Percentiles rank a stretch among this genome's conserved stretches.
Conservation (phyloP, 2,329 filamentous ascomycete genomes). For the Xylaria sp. region DNA sequence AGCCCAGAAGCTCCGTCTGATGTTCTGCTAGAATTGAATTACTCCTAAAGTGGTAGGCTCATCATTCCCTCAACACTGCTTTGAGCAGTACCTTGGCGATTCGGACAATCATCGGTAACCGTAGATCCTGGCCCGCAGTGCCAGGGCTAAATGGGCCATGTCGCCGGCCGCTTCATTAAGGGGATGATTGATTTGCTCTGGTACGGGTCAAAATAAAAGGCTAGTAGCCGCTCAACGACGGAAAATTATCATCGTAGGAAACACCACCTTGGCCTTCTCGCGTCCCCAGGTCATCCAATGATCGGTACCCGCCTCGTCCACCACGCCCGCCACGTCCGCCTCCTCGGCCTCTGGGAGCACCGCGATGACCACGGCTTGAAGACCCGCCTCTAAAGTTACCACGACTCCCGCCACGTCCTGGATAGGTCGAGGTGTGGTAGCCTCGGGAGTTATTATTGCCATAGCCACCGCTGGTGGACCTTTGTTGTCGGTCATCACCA, state of each 20-base stretch:
- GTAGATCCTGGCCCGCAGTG: constrained; percentile 49
- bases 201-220: constrained; percentile 26
- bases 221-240: constrained; percentile 44
- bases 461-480: constrained; percentile 48
- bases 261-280: constrained; percentile 59
- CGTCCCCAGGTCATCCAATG: constrained; percentile 72
- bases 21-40: neutral
- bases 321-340: constrained; percentile 54
- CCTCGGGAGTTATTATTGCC: constrained; percentile 50
- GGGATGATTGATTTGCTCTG: constrained; percentile 40
- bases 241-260: constrained; percentile 60
- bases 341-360: constrained; percentile 39
- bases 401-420: constrained; percentile 54
- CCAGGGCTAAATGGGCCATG: constrained; percentile 35
- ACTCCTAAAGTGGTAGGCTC: neutral
- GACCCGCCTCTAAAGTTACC: constrained; percentile 50
- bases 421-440: constrained; percentile 57
- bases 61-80: neutral
- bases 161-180: constrained; percentile 42
- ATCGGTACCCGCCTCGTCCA: constrained; percentile 68
- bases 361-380: constrained; percentile 52
- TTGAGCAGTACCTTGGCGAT: neutral
- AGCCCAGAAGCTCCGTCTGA: neutral
- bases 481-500: constrained; percentile 47
- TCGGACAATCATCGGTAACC: neutral